Conservation (phyloP, 345 rosid species). For the Citrus maxima region DNA sequence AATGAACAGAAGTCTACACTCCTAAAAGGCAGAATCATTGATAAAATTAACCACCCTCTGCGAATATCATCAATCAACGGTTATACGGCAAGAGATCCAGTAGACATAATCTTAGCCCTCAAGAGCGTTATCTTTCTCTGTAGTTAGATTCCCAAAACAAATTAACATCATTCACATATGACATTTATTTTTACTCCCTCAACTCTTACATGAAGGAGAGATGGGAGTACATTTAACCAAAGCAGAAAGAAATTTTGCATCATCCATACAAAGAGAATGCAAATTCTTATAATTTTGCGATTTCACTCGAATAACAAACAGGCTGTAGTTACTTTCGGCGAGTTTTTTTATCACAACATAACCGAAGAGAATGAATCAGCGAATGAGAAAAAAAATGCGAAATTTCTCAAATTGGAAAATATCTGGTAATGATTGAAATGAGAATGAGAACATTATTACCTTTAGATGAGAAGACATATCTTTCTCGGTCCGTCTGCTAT, state of each 20-base stretch:
- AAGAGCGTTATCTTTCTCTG: no score
- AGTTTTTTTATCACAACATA: not conserved
- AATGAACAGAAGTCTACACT: not conserved
- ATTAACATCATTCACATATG: not conserved
- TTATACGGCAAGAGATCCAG: not conserved
- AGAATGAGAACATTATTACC: conserved; percentile 21
- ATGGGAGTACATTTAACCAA: not conserved
- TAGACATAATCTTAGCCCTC: no score
- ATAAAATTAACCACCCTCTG: not conserved
- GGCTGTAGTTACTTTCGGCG: not conserved
- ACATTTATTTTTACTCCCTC: not conserved
- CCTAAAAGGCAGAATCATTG: not conserved
- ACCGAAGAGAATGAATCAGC: not conserved
- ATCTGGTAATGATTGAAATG: conserved; percentile 11
- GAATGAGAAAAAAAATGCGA: conserved; percentile 2
- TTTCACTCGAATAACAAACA: not conserved
- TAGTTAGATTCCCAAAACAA: not conserved
- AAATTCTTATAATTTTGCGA: not conserved
- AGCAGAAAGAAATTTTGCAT: not conserved
- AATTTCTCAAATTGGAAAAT: conserved; percentile 4
- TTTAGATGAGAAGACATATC: conserved; percentile 18
- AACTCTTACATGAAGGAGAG: not conserved
- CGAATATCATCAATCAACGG: not conserved
- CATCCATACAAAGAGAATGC: not conserved
- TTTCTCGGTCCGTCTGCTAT: not conserved